Base-by-base conservation (phyloP, 1,139 yeast species). In the Sugiyamaella novakii region DNA sequence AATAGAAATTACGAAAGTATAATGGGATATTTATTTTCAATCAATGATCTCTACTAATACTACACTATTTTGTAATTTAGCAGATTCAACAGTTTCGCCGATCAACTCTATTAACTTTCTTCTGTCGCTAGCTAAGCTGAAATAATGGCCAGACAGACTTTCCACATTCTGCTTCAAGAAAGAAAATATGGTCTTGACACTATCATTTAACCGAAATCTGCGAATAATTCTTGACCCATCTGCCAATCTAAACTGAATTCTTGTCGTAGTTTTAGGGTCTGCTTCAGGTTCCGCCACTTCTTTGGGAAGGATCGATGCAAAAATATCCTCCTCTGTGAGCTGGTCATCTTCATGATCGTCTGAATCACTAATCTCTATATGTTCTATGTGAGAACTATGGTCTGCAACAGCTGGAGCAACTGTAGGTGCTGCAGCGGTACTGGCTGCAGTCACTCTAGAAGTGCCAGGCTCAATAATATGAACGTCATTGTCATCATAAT, bases 231-330 rank as follows among this genome's bases (percentile, higher is more conserved):
- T 74, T 49, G 83, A 78, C 18, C 98, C 98, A 60, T 85, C 89
- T 14, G 94, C 95, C 37, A 88, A 79, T 51, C 98, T 76, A 17
- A 94, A 77, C 67, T 92, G 98, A 19, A 94, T 78, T 59, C 98
- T 74, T 1, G 97, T 87, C 1, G 81, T 77, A 1, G 77, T 68
- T 2, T 76, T 75, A 0, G 81, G 76, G n/a, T 76, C 73, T 2
- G 68, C 66, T 8, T 46, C 49, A 0, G 92, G 89, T 57, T 87
- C 96, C 0, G 70, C 69, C 51, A 82, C 81, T 29, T 75, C 74
- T 0, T 63, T 58, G 0, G 92, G 74, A 17, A 60, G 50, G 15
- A 83, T 80, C 0, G 68, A 48, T 5, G 74, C 76, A 56, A 81
- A 78, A 2, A 59, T 49, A 45, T 70, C 73, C 41, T 59, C 63